Percentiles rank a stretch among this genome's conserved stretches.
Evolutionary conservation across 495 filamentous ascomycete genomes (phyloP).

Genomic region (Aspergillus panamensis): DNA sequence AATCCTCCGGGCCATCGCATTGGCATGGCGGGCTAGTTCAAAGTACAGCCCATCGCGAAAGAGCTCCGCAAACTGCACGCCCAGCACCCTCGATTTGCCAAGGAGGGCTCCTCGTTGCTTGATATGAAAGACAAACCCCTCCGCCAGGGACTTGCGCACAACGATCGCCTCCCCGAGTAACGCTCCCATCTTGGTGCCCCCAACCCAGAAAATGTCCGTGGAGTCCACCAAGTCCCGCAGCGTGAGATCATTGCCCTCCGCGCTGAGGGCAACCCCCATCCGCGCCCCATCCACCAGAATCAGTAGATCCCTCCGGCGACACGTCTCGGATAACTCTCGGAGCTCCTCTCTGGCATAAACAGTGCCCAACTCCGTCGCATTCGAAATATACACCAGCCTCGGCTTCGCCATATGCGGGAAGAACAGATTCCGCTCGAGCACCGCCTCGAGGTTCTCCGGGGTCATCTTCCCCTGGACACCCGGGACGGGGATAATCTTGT

Average conservation of each 20-base stretch:
- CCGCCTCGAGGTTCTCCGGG: constrained; percentile 33
- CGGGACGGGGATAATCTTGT: constrained; percentile 43
- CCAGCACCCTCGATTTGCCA: constrained; percentile 42
- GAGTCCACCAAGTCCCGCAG: constrained; percentile 37
- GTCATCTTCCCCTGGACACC: constrained; percentile 42
- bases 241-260: constrained; percentile 33
- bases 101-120: constrained; percentile 45
- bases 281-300: constrained; percentile 43
- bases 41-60: constrained; percentile 41
- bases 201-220: constrained; percentile 46
- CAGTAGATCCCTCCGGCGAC: constrained; percentile 33
- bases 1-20: constrained; percentile 34
- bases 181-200: constrained; percentile 44
- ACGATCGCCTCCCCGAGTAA: constrained; percentile 45
- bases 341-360: constrained; percentile 39
- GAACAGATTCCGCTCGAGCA: constrained; percentile 38
- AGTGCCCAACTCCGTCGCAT: constrained; percentile 43
- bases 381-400: constrained; percentile 42
- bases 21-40: constrained; percentile 39
- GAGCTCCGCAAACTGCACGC: constrained; percentile 43
- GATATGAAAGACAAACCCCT: constrained; percentile 43
- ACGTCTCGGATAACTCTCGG: constrained; percentile 29
- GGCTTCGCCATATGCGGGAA: constrained; percentile 46
- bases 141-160: constrained; percentile 30
- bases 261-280: constrained; percentile 37